Evolutionary conservation across 768 basidiomycete species (phyloP), one percentile per base, ranked within the genome.

Genomic region (Rhodotorula kratochvilovae): DNA sequence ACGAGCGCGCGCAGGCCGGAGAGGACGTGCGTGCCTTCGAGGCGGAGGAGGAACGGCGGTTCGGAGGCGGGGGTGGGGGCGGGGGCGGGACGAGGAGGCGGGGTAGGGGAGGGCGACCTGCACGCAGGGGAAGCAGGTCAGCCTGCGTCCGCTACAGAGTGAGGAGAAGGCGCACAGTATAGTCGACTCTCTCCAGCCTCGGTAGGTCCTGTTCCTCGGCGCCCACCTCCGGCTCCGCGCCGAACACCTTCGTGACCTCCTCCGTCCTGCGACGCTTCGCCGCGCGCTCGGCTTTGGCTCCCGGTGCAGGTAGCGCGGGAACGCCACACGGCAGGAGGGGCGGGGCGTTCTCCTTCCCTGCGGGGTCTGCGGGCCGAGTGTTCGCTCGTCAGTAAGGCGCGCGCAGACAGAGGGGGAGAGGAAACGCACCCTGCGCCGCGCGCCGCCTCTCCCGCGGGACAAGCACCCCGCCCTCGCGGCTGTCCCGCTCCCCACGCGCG

Each of bases 401-500:
- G 39, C 6, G 39, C 39, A 39, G 8, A 7, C 13, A 13, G 39
- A 13, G 39, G 8, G 39, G 39, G 39, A 6, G 39, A 13, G 8
- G 13, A 13, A 13, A 39, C 39, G 39, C 39, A 39, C 39, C 39
- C 39, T 6, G 39, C 39, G 13, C 8, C 39, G 39, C 8, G 39
- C 39, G 39, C 39, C 39, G 39, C 13, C 39, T 6, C 39, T 39
- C 39, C 8, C 39, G 39, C 39, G 39, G 39, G 8, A 39, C 39
- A 6, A 39, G 39, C 8, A 39, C 39, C 39, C 39, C 39, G 39
- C 39, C 13, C 8, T 39, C 39, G 39, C 13, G 39, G 45, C 55
- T 42, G 43, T 57, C 4, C 12, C 7, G 45, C 36, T 53, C n/a
- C 60, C 29, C 78, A 76, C 75, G 79, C 3, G 13, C 25, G 46